Conservation (phyloP, 2,329 filamentous ascomycete species). For the Paraconiothyrium brasiliense region DNA sequence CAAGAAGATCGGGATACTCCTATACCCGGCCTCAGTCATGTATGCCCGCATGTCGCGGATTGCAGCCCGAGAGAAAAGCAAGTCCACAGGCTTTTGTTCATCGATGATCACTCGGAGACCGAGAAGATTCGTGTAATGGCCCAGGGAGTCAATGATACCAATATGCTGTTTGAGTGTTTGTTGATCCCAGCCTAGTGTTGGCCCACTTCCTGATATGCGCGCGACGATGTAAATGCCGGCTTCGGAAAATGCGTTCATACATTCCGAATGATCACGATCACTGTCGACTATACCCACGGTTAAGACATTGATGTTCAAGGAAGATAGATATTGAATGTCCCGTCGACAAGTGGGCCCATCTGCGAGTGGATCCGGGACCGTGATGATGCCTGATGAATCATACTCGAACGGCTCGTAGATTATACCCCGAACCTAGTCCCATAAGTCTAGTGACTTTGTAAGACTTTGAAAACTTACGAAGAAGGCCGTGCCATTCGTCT, state of each 20-base stretch:
- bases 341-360: constrained; percentile 11
- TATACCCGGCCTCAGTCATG: constrained; percentile 1
- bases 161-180: background rate
- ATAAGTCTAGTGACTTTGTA: background rate
- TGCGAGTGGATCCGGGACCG: constrained; percentile 9
- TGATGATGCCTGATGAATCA: background rate
- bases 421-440: background rate
- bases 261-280: constrained; percentile 1
- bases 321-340: constrained; percentile 10
- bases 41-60: constrained; percentile 12
- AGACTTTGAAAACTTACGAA: background rate
- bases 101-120: background rate
- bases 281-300: background rate
- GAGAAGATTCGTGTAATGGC: constrained; percentile 7
- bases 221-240: constrained; percentile 12
- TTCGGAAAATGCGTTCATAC: constrained; percentile 1
- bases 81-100: background rate
- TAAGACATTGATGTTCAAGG: constrained; percentile 9
- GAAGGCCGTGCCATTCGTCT: constrained; percentile 5
- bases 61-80: constrained; percentile 3
- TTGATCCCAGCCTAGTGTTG: background rate
- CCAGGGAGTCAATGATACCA: background rate
- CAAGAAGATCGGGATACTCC: background rate
- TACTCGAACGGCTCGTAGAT: background rate
- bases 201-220: background rate